These are phyloP conservation scores for Solidago caesia DNA, from an alignment of 129 eudicot genomes.

Conservation along the genomic window DNA sequence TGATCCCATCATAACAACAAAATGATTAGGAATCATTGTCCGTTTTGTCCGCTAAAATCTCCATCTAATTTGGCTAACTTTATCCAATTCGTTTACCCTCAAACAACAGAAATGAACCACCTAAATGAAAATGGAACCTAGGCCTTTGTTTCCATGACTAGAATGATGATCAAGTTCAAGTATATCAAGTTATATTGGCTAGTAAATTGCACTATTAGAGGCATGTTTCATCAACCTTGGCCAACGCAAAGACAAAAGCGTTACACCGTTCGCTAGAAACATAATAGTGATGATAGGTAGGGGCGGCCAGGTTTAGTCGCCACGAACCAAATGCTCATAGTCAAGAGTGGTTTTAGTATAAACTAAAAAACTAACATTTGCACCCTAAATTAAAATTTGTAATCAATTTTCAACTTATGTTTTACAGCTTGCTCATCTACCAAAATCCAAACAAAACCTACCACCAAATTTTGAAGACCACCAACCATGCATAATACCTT, in stretches of 20 bases:
- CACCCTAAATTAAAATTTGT: too few species aligned
- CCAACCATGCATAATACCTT: too few species aligned
- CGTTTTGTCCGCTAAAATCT: slow-evolving; percentile 19
- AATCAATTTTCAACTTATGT: too few species aligned
- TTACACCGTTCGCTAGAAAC: neutral
- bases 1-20: slow-evolving; percentile 25
- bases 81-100: neutral
- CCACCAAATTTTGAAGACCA: too few species aligned
- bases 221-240: neutral
- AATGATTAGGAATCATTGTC: slow-evolving; percentile 16
- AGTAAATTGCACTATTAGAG: neutral
- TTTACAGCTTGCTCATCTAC: too few species aligned
- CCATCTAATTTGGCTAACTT: slow-evolving; percentile 8
- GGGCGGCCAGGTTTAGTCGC: neutral
- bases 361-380: too few species aligned
- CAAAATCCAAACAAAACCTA: too few species aligned
- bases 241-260: neutral
- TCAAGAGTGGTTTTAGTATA: neutral
- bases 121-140: neutral
- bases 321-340: neutral
- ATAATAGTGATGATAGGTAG: neutral
- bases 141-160: neutral
- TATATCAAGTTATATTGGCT: neutral
- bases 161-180: neutral
- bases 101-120: neutral